Conservation (phyloP, 2,329 filamentous ascomycete genomes). For the Alternaria viburni region DNA sequence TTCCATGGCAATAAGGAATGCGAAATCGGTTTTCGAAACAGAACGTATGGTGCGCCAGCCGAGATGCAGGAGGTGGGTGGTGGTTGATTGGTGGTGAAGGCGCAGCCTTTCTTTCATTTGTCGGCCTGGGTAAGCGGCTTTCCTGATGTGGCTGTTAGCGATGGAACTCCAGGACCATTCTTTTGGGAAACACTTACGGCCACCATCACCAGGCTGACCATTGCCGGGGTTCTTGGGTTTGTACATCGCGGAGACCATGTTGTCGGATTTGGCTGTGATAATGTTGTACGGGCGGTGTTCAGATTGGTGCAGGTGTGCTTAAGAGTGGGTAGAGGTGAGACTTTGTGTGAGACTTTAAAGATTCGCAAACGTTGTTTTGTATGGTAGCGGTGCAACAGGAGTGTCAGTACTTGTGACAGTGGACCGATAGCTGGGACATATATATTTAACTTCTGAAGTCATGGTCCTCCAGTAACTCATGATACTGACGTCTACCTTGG, state of each 20-base stretch:
- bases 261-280: slow-evolving; percentile 8
- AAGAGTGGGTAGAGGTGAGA: slow-evolving; percentile 22
- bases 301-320: slow-evolving; percentile 16
- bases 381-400: slow-evolving; percentile 23
- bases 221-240: slow-evolving; percentile 16
- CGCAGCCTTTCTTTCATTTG: slow-evolving; percentile 23
- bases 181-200: slow-evolving; percentile 20
- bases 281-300: slow-evolving; percentile 1
- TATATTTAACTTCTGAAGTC: slow-evolving; percentile 24
- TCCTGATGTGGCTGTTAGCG: slow-evolving; percentile 20
- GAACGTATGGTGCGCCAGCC: slow-evolving; percentile 29
- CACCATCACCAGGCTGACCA: slow-evolving; percentile 25
- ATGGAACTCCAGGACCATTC: neutral
- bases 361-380: slow-evolving; percentile 16
- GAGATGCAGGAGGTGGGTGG: slow-evolving; percentile 8
- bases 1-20: slow-evolving; percentile 8
- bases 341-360: slow-evolving; percentile 31
- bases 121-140: slow-evolving; percentile 20
- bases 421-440: slow-evolving; percentile 25
- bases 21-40: slow-evolving; percentile 15
- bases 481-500: slow-evolving; percentile 18
- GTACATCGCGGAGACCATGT: slow-evolving; percentile 17
- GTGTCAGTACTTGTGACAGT: slow-evolving; percentile 29
- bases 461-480: slow-evolving; percentile 17
- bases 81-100: slow-evolving; percentile 14